Evolutionary conservation across 495 filamentous ascomycete genomes (phyloP).

Genomic region (Tuber borchii): DNA sequence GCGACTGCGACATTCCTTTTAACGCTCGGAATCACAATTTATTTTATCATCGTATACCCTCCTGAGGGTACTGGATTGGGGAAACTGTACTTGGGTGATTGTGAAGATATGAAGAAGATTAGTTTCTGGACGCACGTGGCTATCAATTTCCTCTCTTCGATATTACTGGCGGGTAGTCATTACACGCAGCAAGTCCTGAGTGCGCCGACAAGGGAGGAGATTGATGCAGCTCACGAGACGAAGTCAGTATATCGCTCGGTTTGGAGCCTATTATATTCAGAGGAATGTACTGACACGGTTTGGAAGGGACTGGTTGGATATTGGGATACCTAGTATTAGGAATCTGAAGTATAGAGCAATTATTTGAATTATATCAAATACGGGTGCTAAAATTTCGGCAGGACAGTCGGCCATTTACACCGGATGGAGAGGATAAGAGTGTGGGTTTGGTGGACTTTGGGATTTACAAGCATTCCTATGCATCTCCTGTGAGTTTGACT

Average conservation of each 20-base stretch:
- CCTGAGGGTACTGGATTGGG: constrained; percentile 1
- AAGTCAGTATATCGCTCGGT: neutral
- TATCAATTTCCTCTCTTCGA: constrained; percentile 38
- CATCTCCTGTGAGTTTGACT: neutral
- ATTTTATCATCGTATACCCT: neutral
- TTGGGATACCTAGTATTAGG: constrained; percentile 39
- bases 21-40: neutral
- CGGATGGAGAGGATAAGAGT: constrained; percentile 3
- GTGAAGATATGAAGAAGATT: constrained; percentile 18
- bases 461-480: neutral
- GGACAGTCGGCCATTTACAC: neutral
- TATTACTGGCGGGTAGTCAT: constrained; percentile 37
- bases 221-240: constrained; percentile 34
- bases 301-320: constrained; percentile 31
- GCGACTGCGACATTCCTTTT: neutral
- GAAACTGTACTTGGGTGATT: constrained; percentile 29
- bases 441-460: neutral
- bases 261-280: neutral
- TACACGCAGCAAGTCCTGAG: constrained; percentile 39
- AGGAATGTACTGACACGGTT: neutral
- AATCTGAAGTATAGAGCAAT: constrained; percentile 28
- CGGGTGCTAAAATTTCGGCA: neutral
- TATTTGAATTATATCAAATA: constrained; percentile 5
- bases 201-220: constrained; percentile 40
- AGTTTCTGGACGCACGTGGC: constrained; percentile 29